Percentiles rank a stretch among this genome's conserved stretches.
These are phyloP conservation scores for Colletotrichum godetiae DNA, from an alignment of 2,329 filamentous ascomycete genomes.

Conservation along the genomic window DNA sequence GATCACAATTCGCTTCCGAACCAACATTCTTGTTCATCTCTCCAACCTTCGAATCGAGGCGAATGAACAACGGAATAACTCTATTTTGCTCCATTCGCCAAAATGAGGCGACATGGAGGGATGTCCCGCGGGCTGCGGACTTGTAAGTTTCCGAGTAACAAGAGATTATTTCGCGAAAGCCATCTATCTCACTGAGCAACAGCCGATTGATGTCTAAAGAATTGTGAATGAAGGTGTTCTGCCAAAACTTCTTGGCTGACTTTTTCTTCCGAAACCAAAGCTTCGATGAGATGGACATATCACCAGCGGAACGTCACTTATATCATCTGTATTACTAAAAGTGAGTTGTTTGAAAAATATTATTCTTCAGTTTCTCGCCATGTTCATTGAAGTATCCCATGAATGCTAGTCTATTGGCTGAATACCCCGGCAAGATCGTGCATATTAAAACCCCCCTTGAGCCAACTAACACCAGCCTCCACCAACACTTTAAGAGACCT, in stretches of 20 bases:
- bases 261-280: neutral
- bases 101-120: neutral
- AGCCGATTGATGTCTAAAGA: neutral
- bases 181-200: neutral
- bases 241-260: neutral
- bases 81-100: neutral
- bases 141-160: neutral
- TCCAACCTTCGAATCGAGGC: too few relatives aligned
- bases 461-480: neutral
- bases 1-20: neutral
- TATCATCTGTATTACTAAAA: neutral
- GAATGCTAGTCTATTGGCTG: neutral
- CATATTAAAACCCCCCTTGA: neutral
- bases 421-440: too few relatives aligned
- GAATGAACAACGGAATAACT: neutral
- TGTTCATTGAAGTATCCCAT: neutral
- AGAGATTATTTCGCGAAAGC: neutral
- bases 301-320: neutral
- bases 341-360: neutral
- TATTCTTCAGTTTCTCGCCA: neutral
- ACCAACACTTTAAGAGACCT: neutral
- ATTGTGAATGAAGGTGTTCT: neutral
- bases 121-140: neutral
- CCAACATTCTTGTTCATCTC: neutral
- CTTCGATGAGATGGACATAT: neutral